These are phyloP conservation scores for Haplographium delicatum DNA, from an alignment of 495 filamentous ascomycete species.

Conservation along the genomic window DNA sequence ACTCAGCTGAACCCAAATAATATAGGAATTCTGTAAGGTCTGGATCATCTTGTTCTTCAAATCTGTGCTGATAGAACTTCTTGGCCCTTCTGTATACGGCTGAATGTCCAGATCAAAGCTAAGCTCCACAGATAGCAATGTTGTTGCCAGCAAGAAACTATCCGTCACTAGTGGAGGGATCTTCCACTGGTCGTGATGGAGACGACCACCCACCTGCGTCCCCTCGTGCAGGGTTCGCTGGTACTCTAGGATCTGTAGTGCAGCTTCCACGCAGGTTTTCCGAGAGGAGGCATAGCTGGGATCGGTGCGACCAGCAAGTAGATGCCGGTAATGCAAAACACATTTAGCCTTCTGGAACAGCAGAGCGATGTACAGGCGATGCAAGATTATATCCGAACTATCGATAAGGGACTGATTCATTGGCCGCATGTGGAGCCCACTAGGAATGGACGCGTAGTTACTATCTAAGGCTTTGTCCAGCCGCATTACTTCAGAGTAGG, in stretches of 20 bases:
- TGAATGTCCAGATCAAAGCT: not conserved
- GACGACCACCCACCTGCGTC: conserved; percentile 29
- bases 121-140: conserved; percentile 35
- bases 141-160: conserved; percentile 39
- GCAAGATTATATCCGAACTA: conserved; percentile 56
- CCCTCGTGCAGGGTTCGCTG: conserved; percentile 33
- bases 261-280: conserved; percentile 60
- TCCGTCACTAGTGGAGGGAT: conserved; percentile 34
- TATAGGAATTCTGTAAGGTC: not conserved
- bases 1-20: not conserved
- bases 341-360: conserved; percentile 65
- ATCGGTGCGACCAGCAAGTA: conserved; percentile 51
- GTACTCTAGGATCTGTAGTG: conserved; percentile 51
- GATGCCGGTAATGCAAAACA: conserved; percentile 66
- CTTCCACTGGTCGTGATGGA: conserved; percentile 37
- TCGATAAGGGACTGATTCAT: conserved; percentile 57
- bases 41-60: not conserved
- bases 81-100: not conserved
- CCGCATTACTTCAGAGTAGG: conserved; percentile 62
- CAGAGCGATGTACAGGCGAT: conserved; percentile 62
- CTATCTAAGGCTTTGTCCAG: conserved; percentile 60
- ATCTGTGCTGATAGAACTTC: not conserved
- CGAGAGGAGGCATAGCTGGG: conserved; percentile 63
- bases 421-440: conserved; percentile 51
- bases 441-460: conserved; percentile 48